A percentile compares a stretch with the other conserved stretches of the same genome.
Evolutionary conservation across 768 basidiomycete species (phyloP).

Genomic region (Naematelia encephala): DNA sequence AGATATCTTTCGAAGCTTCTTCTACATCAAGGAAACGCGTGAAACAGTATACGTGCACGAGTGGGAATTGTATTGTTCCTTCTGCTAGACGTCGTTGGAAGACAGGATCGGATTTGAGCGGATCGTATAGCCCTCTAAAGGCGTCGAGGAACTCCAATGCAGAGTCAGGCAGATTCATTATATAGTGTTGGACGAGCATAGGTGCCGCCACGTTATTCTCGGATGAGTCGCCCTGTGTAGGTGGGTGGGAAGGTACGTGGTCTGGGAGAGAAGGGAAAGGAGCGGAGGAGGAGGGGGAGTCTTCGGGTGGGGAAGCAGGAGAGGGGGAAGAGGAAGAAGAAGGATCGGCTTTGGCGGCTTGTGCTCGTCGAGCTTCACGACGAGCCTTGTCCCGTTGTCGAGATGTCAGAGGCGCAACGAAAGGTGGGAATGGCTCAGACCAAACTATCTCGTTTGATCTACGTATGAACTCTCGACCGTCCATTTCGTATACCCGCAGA

Average conservation of each 20-base stretch:
- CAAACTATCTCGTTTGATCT: slow-evolving; percentile 58
- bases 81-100: slow-evolving; percentile 55
- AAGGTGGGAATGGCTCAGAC: slow-evolving; percentile 64
- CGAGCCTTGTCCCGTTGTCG: slow-evolving; percentile 49
- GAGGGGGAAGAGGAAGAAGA: slow-evolving; percentile 4
- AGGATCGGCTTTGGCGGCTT: slow-evolving; percentile 14
- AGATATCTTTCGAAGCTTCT: slow-evolving; percentile 72
- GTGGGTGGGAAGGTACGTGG: no score
- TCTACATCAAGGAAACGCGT: slow-evolving; percentile 72
- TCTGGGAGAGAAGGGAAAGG: no score
- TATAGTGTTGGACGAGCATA: slow-evolving; percentile 71
- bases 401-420: slow-evolving; percentile 40
- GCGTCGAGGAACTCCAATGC: slow-evolving; percentile 87
- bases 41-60: slow-evolving; percentile 96
- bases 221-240: no score
- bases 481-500: slow-evolving; percentile 72
- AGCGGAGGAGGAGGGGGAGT: no score
- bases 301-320: slow-evolving; percentile 39
- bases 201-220: slow-evolving; percentile 12
- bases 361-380: slow-evolving; percentile 5
- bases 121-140: slow-evolving; percentile 68
- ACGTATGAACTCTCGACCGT: slow-evolving; percentile 82
- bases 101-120: slow-evolving; percentile 49
- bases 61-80: slow-evolving; percentile 62
- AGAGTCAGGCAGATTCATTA: slow-evolving; percentile 97